Evolutionary conservation across 192 early-diverging fungal genomes (phyloP).

Genomic region (Mortierella alpina): DNA sequence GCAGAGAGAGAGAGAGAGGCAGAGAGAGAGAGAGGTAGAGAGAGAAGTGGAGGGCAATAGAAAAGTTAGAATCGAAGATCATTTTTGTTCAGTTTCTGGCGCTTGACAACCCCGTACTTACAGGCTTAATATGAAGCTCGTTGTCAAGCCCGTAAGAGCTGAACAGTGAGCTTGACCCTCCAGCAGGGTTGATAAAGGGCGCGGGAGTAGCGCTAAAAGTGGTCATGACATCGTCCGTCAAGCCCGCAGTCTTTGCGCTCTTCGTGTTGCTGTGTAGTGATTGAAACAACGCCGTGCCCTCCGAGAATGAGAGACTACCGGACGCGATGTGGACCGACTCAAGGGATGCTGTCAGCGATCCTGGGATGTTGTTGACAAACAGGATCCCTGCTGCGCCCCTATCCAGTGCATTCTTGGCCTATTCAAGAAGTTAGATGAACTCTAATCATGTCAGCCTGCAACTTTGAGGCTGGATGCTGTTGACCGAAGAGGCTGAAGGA

Average conservation of each 20-base stretch:
- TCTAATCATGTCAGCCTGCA: no score
- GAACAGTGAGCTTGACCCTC: constrained; percentile 72
- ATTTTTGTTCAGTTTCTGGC: no score
- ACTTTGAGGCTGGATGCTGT: no score
- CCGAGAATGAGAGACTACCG: constrained; percentile 58
- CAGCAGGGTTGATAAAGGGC: constrained; percentile 57
- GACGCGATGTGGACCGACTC: constrained; percentile 55
- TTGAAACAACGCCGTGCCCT: constrained; percentile 54
- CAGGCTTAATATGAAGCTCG: constrained; percentile 34
- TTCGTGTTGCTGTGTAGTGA: constrained; percentile 42
- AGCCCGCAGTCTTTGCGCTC: constrained; percentile 38
- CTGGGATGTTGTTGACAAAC: constrained; percentile 63
- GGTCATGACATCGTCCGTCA: neutral
- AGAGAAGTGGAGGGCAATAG: no score
- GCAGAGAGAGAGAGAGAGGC: no score
- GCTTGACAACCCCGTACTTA: neutral
- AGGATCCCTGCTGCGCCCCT: constrained; percentile 76
- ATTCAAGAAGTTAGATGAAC: constrained; percentile 9
- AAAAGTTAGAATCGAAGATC: no score
- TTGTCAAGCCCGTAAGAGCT: constrained; percentile 72
- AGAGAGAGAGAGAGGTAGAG: no score
- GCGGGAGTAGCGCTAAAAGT: constrained; percentile 12
- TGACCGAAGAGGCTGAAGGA: neutral
- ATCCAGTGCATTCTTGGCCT: constrained; percentile 62
- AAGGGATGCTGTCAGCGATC: neutral